Evolutionary conservation across 1,284 basidiomycete genomes (phyloP), one percentile per base, ranked within the genome.

Genomic region (Mycena citricolor): DNA sequence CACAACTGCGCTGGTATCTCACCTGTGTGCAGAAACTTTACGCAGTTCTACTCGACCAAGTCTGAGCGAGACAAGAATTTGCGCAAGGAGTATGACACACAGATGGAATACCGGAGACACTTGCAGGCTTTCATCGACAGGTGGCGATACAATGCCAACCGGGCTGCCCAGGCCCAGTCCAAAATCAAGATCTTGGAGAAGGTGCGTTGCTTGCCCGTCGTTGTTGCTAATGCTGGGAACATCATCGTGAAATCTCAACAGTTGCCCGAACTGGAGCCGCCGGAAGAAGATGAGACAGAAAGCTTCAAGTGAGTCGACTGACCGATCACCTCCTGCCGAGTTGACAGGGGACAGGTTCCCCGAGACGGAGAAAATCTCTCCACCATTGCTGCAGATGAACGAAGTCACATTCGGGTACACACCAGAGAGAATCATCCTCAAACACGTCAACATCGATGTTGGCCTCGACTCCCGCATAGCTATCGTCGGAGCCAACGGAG

Each of bases 151-250:
- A 94, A 95, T 58, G 92, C 92, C 44, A 92, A 93, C 61, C 78
- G 92, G 55, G 92, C 92, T 49, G 81, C 90, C 2, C 94, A 97
- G 66, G 94, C 94, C 22, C 94, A 97, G 63, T 90, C 86, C 57
- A 95, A 94, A 66, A 97, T 99, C 67, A 99, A 99, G 69, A 94
- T 98, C 51, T 74, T 99, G 38, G 97, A 99, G 65, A 97, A 97
- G 71, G 85, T 82, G 39, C 12, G 39, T 25, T 38, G 13, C 30
- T 8, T 38, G 13, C 5, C n/a, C 8, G 12, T 21, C 14, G 11
- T 11, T 17, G 35, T 26, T 6, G 16, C 21, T 20, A 32, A 31
- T 32, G 19, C 20, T 47, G 19, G 42, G 8, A 24, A n/a, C n/a
- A n/a, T n/a, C n/a, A n/a, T n/a, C n/a, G n/a, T n/a, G n/a, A n/a